Conservation (phyloP, 352 stramenopile genomes). For the Phytophthora fragariaefolia region DNA sequence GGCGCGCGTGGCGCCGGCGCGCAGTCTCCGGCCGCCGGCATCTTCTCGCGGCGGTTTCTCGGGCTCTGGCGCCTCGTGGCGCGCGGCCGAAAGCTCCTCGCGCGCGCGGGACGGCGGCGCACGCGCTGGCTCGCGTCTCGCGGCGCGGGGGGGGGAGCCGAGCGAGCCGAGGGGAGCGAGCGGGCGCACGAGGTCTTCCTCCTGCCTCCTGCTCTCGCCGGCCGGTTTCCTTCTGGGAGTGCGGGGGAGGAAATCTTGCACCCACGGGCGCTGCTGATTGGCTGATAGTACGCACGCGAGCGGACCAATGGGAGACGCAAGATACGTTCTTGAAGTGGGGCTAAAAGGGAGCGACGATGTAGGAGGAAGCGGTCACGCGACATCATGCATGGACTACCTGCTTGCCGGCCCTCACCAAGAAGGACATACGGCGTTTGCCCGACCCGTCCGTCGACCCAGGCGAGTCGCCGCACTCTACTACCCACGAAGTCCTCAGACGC, state of each 20-base stretch:
- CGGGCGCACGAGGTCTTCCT: constrained; percentile 13
- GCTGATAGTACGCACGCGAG: constrained; percentile 9
- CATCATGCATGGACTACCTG: too few relatives aligned
- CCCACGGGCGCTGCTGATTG: constrained; percentile 17
- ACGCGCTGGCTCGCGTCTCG: constrained; percentile 2
- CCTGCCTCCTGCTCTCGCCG: constrained; percentile 18
- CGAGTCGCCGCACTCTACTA: too few relatives aligned
- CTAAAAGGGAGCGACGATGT: too few relatives aligned
- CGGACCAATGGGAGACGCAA: constrained; percentile 8
- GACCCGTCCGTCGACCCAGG: too few relatives aligned
- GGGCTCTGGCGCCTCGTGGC: constrained; percentile 9
- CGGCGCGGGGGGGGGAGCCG: not conserved
- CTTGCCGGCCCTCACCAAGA: too few relatives aligned
- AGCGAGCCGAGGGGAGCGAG: constrained; percentile 24
- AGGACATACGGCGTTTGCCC: too few relatives aligned
- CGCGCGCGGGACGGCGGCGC: not conserved
- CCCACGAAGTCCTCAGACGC: too few relatives aligned
- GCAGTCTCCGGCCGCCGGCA: constrained; percentile 32
- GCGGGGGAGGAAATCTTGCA: constrained; percentile 35
- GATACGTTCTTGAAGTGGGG: constrained; percentile 12
- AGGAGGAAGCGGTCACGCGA: too few relatives aligned
- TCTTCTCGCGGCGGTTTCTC: constrained; percentile 26
- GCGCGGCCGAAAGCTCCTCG: not conserved
- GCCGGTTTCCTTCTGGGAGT: constrained; percentile 23
- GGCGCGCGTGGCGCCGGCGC: constrained; percentile 38